Conservation (phyloP, 768 basidiomycete genomes). For the Melanogaster broomeanus region DNA sequence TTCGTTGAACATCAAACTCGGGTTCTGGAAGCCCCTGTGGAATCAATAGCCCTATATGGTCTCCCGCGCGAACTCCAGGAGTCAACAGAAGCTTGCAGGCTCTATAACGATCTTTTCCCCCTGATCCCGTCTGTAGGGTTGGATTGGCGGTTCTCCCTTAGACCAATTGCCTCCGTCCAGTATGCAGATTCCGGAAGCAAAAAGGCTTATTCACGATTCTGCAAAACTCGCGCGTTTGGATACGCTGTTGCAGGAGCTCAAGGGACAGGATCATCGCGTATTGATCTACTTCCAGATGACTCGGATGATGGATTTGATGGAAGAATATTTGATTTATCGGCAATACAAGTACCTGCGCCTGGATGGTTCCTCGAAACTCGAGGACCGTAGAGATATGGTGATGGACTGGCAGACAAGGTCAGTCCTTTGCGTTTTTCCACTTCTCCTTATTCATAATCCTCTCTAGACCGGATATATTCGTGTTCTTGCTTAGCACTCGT, state of each 20-base stretch:
- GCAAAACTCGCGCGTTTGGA: conserved; percentile 94
- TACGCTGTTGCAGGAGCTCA: conserved; percentile 85
- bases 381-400: conserved; percentile 98
- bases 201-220: conserved; percentile 93
- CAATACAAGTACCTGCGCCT: conserved; percentile 94
- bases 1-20: conserved; percentile 73
- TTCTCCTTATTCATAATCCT: background rate
- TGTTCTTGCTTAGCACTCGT: conserved; percentile 91
- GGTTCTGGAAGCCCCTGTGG: conserved; percentile 66
- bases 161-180: conserved; percentile 78
- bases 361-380: conserved; percentile 92
- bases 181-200: conserved; percentile 94
- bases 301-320: conserved; percentile 99
- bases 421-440: conserved; percentile 18
- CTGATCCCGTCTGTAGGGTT: conserved; percentile 69
- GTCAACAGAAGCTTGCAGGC: conserved; percentile 48
- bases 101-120: conserved; percentile 54
- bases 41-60: conserved; percentile 81
- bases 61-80: conserved; percentile 69
- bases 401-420: conserved; percentile 98
- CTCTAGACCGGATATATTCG: conserved; percentile 78
- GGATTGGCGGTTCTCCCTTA: conserved; percentile 57
- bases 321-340: conserved; percentile 95
- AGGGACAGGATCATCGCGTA: conserved; percentile 89
- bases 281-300: conserved; percentile 99